These are phyloP conservation scores for Trichosporon coremiiforme DNA, from an alignment of 1,284 basidiomycete genomes.

Conservation along the genomic window DNA sequence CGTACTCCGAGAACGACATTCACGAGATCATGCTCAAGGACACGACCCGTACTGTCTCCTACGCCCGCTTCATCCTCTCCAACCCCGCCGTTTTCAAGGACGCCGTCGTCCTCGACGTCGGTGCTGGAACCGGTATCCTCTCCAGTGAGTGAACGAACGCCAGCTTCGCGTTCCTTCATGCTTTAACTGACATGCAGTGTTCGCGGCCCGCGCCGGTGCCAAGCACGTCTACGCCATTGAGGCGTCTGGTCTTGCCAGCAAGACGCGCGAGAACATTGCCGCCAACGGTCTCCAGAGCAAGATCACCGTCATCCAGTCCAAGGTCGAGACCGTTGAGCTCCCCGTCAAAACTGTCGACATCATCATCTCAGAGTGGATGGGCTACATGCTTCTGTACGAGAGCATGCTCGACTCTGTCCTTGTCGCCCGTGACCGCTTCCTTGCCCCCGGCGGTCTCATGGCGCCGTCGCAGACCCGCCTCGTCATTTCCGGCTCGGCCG, in stretches of 20 bases:
- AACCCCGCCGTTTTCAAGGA: slow-evolving; percentile 81
- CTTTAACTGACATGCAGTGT: slow-evolving; percentile 59
- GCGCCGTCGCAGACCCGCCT: slow-evolving; percentile 88
- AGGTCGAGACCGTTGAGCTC: slow-evolving; percentile 78
- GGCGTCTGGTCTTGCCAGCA: slow-evolving; percentile 81
- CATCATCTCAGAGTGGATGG: slow-evolving; percentile 97
- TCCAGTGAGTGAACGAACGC: slow-evolving; percentile 58
- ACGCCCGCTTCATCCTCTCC: slow-evolving; percentile 86
- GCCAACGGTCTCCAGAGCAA: slow-evolving; percentile 74
- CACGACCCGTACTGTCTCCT: slow-evolving; percentile 87
- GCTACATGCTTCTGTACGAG: slow-evolving; percentile 89
- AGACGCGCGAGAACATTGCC: slow-evolving; percentile 77
- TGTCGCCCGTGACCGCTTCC: slow-evolving; percentile 37
- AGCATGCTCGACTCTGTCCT: slow-evolving; percentile 97
- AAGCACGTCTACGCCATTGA: slow-evolving; percentile 93
- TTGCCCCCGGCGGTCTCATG: slow-evolving; percentile 76
- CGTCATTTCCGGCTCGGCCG: slow-evolving; percentile 78
- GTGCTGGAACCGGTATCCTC: slow-evolving; percentile 90
- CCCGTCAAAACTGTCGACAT: slow-evolving; percentile 80
- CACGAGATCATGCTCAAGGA: slow-evolving; percentile 71
- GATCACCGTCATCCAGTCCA: slow-evolving; percentile 85
- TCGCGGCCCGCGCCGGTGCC: slow-evolving; percentile 89
- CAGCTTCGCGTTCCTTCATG: too few relatives aligned
- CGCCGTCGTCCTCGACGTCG: slow-evolving; percentile 89
- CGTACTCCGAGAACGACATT: slow-evolving; percentile 78